Base-by-base conservation (phyloP, 2,329 filamentous ascomycete genomes). In the Xylariaceae sp. region DNA sequence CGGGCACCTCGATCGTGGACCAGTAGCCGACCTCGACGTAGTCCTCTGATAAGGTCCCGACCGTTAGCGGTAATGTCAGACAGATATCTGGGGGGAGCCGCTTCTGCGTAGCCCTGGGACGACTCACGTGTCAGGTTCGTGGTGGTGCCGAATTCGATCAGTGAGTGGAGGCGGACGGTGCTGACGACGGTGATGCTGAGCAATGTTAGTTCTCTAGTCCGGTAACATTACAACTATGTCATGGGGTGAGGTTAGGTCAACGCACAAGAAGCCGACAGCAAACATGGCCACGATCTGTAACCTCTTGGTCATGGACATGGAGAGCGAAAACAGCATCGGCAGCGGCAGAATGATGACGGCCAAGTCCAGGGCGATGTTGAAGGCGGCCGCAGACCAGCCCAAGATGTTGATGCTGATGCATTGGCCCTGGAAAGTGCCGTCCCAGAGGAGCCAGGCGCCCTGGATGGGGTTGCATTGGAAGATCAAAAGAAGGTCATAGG, bases 251-350 rank as follows among this genome's bases (percentile, higher is more conserved):
- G n/a, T n/a, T n/a, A n/a, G n/a, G n/a, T n/a, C n/a, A 12, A 38
- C 51, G 35, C 35, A 54, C 52, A 57, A 55, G 38, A 58, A 53
- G 21, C 56, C 55, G 10, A 59, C 45, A 34, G 49, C 47, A 40
- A 59, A 59, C 54, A 58, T 59, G 25, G 50, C 33, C n/a, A 59
- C 39, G 19, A 59, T 53, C 34, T 56, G 55, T 2, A 50, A 26
- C 41, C 52, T 57, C 40, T 56, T 57, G 28, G 39, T 49, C 33
- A 38, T 24, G 5, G 55, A 57, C 37, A 55, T 39, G 13, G 46
- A 50, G 1, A 59, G 39, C 8, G 35, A 41, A 32, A 46, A 47
- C 10, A 59, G 36, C 29, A 50, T 39, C 2, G 55, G 53, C 4
- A 59, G 41, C 7, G 56, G 56, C 12, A 61, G 43, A 4, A 49